Evolutionary conservation across 495 filamentous ascomycete species (phyloP), one percentile per base, ranked within the genome.

Genomic region (Podospora australis): DNA sequence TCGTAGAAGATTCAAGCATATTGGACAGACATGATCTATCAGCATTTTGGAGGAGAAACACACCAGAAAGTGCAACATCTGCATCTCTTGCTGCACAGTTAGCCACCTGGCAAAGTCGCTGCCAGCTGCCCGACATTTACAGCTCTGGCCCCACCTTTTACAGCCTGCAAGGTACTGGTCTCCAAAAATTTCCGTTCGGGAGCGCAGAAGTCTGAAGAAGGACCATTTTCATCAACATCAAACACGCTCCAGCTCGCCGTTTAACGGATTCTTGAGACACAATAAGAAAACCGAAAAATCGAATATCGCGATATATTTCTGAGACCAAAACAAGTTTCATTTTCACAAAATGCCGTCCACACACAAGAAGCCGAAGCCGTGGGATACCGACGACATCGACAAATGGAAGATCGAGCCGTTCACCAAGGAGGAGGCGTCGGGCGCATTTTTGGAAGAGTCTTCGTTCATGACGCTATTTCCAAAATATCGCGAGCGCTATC

Each of bases 361-460:
- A 48, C 83, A 96, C 72, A 92, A 96, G 49, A 83, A 78, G 49
- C 89, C 96, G 4, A 98, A 98, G 65, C 87, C 92, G 28, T 97
- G 91, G 92, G 91, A 98, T 65, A 96, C 89, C 40, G 89, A 92
- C 49, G 92, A 96, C 58, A 89, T 96, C 54, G 91, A 98, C 65
- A 95, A 95, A 64, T 98, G 91, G 91, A 92, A 90, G 78, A 79
- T 87, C 61, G 88, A 95, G 41, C 70, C 81, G 22, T 96, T 98
- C 73, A 90, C 77, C 40, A 82, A 84, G 54, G 87, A 99, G 65
- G 95, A 97, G 68, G 70, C 72, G 36, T 84, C 78, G 32, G 92
- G 94, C 45, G 82, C 84, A 28, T 95, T 99, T 71, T 78, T 81
- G 32, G 90, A 97, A 69, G 92, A 99, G 70, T 95, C 64, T 0